A percentile compares a stretch with the other conserved stretches of the same genome.
These are phyloP conservation scores for Scedosporium minutisporum DNA, from an alignment of 2,329 filamentous ascomycete species.

Conservation along the genomic window DNA sequence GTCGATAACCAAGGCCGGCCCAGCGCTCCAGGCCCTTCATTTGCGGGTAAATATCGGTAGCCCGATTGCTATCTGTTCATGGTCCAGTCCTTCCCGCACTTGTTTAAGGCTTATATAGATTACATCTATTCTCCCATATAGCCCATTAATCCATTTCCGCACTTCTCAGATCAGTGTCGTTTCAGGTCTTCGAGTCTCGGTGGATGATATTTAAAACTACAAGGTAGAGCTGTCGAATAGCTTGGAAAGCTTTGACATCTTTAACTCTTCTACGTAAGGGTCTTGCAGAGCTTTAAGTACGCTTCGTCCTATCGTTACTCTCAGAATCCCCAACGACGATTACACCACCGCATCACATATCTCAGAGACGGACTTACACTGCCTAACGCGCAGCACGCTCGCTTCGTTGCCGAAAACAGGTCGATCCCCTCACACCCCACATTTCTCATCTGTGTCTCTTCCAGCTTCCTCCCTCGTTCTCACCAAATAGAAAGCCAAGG, in stretches of 20 bases:
- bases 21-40: constrained; percentile 2
- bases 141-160: constrained; percentile 2
- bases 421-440: background rate
- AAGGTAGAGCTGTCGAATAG: background rate
- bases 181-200: constrained; percentile 4
- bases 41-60: constrained; percentile 8
- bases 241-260: background rate
- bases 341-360: background rate
- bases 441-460: background rate
- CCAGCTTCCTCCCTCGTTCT: background rate
- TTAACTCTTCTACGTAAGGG: background rate
- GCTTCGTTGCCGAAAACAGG: background rate
- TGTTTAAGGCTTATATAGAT: constrained; percentile 8
- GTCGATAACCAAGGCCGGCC: background rate
- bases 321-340: background rate
- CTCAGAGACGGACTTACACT: background rate
- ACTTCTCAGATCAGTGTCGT: constrained; percentile 5
- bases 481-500: background rate
- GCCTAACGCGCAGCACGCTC: background rate
- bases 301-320: background rate
- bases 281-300: background rate
- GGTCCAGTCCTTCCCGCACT: background rate
- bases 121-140: constrained; percentile 7
- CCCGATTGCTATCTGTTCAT: background rate
- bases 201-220: constrained; percentile 6